A percentile compares a stretch with the other conserved stretches of the same genome.
These are phyloP conservation scores for Emmonsia crescens DNA, from an alignment of 2,329 filamentous ascomycete genomes.

Conservation along the genomic window DNA sequence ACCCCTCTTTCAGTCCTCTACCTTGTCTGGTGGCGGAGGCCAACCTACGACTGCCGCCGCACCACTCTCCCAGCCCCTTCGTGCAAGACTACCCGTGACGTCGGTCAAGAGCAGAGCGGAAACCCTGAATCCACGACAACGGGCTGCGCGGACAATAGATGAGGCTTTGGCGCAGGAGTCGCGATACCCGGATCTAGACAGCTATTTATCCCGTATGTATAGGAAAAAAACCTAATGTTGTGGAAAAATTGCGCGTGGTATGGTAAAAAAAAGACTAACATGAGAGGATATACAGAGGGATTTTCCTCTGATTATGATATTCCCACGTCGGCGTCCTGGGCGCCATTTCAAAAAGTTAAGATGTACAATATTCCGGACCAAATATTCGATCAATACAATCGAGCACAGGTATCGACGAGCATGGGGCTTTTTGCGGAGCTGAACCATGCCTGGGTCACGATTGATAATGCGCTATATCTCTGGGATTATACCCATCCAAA, in stretches of 20 bases:
- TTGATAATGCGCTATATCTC: constrained; percentile 90
- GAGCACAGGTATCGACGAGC: constrained; percentile 72
- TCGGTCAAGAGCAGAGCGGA: constrained; percentile 38
- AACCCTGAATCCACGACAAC: constrained; percentile 58
- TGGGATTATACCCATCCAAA: constrained; percentile 97
- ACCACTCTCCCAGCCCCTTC: constrained; percentile 9
- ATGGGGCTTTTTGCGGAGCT: constrained; percentile 95
- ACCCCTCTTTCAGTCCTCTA: constrained; percentile 21
- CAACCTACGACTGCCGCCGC: constrained; percentile 1
- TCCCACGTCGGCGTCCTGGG: constrained; percentile 57
- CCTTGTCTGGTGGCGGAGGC: not conserved
- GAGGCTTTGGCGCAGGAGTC: constrained; percentile 63
- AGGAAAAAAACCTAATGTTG: not conserved
- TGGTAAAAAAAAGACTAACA: not conserved
- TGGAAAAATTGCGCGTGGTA: not conserved
- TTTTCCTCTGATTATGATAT: constrained; percentile 88
- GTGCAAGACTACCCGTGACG: constrained; percentile 12
- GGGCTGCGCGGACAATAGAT: constrained; percentile 76
- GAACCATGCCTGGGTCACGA: constrained; percentile 88
- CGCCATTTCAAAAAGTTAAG: constrained; percentile 77
- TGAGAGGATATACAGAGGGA: constrained; percentile 49
- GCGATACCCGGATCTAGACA: constrained; percentile 79
- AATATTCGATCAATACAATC: constrained; percentile 87
- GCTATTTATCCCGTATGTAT: constrained; percentile 74
- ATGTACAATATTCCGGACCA: constrained; percentile 84